Base-by-base conservation (phyloP, 768 basidiomycete genomes). In the Sporobolomyces pararoseus region DNA sequence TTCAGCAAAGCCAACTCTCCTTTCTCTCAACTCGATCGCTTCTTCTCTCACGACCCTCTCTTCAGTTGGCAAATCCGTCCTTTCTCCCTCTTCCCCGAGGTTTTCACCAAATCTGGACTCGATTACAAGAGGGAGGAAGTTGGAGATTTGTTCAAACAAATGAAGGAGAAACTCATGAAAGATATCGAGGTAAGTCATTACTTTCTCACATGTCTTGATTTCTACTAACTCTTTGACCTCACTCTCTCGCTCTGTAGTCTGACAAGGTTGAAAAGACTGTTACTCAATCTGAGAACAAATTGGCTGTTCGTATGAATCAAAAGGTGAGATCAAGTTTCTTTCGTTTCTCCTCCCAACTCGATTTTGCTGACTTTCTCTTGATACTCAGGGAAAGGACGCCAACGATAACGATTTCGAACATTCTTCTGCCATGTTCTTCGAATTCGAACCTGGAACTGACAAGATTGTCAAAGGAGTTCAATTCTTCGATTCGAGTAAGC, bases 401-500 rank as follows among this genome's bases (percentile, higher is more conserved):
- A 29, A 52, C 51, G 25, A 52, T n/a, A 52, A 52, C 51, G 51
- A 52, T 34, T 25, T 52, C 31, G 51, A 52, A 21, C 16, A 52
- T 29, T 25, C 16, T 7, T 14, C 13, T 52, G 51, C 51, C 51
- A 29, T 52, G 51, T 52, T 52, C 51, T 14, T 52, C 51, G 51
- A 29, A 12, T 52, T 52, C 19, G 51, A 52, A 34, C 25, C 51
- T 29, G 51, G 51, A 27, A 52, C 51, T 13, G 13, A 52, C 16
- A 52, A 52, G n/a, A 52, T 52, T 21, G 51, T 52, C 51, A 52
- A 52, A n/a, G 51, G 51, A 29, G 51, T 52, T 52, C 51, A 52
- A 34, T 52, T 52, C 51, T 52, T 52, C n/a, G 51, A 52, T 34
- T 52, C 51, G 51, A 52, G 51, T 52, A 16, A 52, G 51, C 31